Evolutionary conservation across 768 basidiomycete species (phyloP).

Genomic region (Pulveroboletus sp.): DNA sequence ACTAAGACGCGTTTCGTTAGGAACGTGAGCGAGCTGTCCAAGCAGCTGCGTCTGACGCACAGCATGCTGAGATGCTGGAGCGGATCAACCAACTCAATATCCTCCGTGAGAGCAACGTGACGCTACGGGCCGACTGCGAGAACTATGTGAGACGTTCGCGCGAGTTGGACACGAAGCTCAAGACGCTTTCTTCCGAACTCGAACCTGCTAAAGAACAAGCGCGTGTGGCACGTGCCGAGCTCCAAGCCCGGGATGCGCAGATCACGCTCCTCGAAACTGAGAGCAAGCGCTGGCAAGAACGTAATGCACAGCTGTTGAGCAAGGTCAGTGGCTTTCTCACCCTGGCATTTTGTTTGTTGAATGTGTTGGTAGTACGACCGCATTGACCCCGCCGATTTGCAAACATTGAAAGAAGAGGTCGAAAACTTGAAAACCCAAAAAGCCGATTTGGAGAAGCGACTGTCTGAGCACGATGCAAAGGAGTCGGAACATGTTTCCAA

Average conservation of each 20-base stretch:
- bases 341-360: background rate
- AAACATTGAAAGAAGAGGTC: conserved; percentile 73
- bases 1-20: conserved; percentile 35
- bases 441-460: conserved; percentile 31
- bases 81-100: conserved; percentile 86
- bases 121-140: conserved; percentile 75
- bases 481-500: conserved; percentile 27
- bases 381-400: conserved; percentile 82
- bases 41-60: conserved; percentile 66
- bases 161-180: conserved; percentile 64
- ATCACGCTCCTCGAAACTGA: conserved; percentile 72
- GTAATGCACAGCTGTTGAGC: conserved; percentile 74
- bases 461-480: conserved; percentile 31
- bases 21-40: conserved; percentile 80
- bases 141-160: conserved; percentile 63
- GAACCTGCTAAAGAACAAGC: conserved; percentile 75
- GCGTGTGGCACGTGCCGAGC: conserved; percentile 64
- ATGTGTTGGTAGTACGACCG: conserved; percentile 66
- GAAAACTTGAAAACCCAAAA: conserved; percentile 47
- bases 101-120: conserved; percentile 84
- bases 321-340: conserved; percentile 49
- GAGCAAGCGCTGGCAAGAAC: conserved; percentile 79
- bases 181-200: conserved; percentile 56
- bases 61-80: conserved; percentile 82
- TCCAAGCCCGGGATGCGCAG: conserved; percentile 67